These are phyloP conservation scores for Saccharomycopsis microspora DNA, from an alignment of 805 yeast species.

Conservation along the genomic window DNA sequence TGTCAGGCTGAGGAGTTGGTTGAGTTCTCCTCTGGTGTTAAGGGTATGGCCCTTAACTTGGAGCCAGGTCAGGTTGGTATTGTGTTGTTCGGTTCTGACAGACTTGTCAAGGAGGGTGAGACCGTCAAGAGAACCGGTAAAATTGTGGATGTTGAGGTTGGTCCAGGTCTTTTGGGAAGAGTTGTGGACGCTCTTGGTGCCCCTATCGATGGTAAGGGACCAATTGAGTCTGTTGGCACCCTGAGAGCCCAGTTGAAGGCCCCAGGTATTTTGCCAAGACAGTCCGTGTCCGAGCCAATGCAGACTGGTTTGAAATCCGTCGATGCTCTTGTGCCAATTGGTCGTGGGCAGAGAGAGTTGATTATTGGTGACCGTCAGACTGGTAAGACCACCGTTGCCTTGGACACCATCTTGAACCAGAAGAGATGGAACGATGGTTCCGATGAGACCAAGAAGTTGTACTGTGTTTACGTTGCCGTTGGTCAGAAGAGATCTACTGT, in stretches of 20 bases:
- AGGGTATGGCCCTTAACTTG: constrained; percentile 99
- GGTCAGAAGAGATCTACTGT: constrained; percentile 99
- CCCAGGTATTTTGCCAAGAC: constrained; percentile 99
- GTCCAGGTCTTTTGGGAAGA: constrained; percentile 97
- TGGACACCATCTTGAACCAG: constrained; percentile 97
- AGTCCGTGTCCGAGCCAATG: constrained; percentile 97
- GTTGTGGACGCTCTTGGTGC: constrained; percentile 98
- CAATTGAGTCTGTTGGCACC: constrained; percentile 72
- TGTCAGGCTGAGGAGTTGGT: constrained; percentile 99
- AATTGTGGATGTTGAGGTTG: constrained; percentile 98
- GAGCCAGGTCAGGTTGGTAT: constrained; percentile 99
- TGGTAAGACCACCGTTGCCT: constrained; percentile 99
- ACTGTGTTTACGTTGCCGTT: constrained; percentile 99
- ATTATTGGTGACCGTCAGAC: constrained; percentile 99
- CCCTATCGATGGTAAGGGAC: constrained; percentile 99
- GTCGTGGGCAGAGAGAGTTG: constrained; percentile 99
- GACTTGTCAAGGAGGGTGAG: constrained; percentile 98
- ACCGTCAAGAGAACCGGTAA: constrained; percentile 99
- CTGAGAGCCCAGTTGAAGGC: constrained; percentile 99
- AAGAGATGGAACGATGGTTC: constrained; percentile 95
- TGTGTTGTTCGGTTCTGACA: constrained; percentile 98
- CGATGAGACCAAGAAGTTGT: constrained; percentile 95
- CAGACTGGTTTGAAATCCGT: constrained; percentile 99
- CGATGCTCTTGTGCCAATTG: constrained; percentile 98
- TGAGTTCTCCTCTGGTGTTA: constrained; percentile 98